Evolutionary conservation across 495 filamentous ascomycete genomes (phyloP).

Genomic region (Diplogelasinospora grovesii): DNA sequence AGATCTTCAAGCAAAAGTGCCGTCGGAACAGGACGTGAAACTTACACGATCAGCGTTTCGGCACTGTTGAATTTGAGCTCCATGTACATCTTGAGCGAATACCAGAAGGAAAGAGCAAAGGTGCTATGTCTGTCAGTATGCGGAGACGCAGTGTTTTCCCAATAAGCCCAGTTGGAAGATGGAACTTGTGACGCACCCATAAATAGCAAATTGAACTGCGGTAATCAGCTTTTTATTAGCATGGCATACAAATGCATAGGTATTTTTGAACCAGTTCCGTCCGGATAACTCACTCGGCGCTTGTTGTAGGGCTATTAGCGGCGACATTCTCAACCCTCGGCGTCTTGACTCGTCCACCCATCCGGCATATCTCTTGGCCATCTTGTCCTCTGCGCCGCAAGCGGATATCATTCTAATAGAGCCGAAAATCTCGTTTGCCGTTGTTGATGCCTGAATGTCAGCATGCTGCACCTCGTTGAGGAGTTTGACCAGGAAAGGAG

Average conservation of each 20-base stretch:
- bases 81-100: conserved; percentile 29
- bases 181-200: conserved; percentile 37
- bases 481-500: conserved; percentile 52
- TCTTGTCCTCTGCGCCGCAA: conserved; percentile 53
- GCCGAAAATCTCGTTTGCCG: conserved; percentile 52
- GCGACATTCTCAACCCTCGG: conserved; percentile 46
- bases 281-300: conserved; percentile 29
- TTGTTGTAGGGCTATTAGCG: conserved; percentile 41
- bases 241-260: too few relatives aligned
- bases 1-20: not conserved
- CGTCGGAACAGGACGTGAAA: conserved; percentile 4
- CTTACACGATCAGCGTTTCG: conserved; percentile 46
- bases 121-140: conserved; percentile 22
- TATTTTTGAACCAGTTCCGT: too few relatives aligned
- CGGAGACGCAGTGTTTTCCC: not conserved
- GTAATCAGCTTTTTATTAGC: too few relatives aligned
- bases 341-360: conserved; percentile 54
- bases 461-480: conserved; percentile 48
- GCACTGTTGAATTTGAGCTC: conserved; percentile 18
- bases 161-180: not conserved
- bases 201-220: conserved; percentile 38
- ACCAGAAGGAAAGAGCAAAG: conserved; percentile 43
- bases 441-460: conserved; percentile 53
- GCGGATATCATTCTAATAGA: conserved; percentile 56
- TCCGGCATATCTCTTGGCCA: conserved; percentile 43